Percentiles rank a stretch among this genome's conserved stretches.
Evolutionary conservation across 306 rosid genomes (phyloP).

Genomic region (Bauhinia variegata): DNA sequence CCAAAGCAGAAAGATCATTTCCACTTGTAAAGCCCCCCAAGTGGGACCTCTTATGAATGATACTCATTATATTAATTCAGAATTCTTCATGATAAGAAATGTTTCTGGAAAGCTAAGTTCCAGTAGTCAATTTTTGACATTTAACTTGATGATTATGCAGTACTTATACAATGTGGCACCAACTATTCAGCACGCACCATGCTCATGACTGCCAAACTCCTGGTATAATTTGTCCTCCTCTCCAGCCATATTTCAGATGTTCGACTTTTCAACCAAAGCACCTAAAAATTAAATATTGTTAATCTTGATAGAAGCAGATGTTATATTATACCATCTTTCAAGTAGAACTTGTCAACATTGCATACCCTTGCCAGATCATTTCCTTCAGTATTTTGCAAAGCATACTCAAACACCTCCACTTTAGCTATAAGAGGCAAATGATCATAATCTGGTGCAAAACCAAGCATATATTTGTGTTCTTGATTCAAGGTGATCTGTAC

Average conservation of each 20-base stretch:
- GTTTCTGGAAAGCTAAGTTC: constrained; percentile 1
- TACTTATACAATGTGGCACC: constrained; percentile 17
- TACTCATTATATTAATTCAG: not conserved
- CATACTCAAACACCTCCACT: constrained; percentile 97
- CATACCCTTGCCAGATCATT: constrained; percentile 83
- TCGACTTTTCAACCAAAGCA: constrained; percentile 98
- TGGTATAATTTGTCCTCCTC: constrained; percentile 96
- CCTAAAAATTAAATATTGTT: constrained; percentile 51
- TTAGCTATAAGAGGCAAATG: constrained; percentile 94
- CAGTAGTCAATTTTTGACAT: not conserved
- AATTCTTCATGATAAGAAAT: not conserved
- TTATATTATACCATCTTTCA: constrained; percentile 23
- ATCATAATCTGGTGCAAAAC: constrained; percentile 97
- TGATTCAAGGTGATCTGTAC: constrained; percentile 87
- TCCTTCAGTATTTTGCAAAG: constrained; percentile 90
- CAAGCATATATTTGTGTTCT: constrained; percentile 91
- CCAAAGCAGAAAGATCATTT: constrained; percentile 1
- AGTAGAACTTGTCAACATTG: constrained; percentile 18
- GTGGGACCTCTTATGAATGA: constrained; percentile 5
- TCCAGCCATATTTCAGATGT: constrained; percentile 97
- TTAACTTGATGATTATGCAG: not conserved
- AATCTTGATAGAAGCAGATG: constrained; percentile 36
- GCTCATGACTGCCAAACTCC: constrained; percentile 99
- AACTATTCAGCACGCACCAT: constrained; percentile 59
- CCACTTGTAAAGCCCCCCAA: not conserved